Percentiles rank a stretch among this genome's conserved stretches.
phyloP scores from a whole-genome alignment of 1,284 basidiomycete species.

The Microbotryomycetes sp. region DNA sequence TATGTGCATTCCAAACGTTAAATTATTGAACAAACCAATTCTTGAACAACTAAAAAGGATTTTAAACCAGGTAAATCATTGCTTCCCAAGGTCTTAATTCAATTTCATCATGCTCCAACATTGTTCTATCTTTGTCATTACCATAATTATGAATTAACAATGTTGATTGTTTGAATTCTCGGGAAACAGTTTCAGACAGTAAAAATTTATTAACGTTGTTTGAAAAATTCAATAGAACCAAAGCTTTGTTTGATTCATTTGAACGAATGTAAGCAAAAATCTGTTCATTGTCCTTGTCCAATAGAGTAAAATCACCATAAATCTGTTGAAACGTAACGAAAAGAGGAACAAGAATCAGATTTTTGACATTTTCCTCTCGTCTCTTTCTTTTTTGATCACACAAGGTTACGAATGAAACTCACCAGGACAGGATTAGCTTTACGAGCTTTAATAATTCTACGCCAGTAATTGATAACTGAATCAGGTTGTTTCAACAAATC shows the following conservation, averaged over 20 bases:
- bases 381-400: not conserved
- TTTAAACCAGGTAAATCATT: not conserved
- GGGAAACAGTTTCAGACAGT: not conserved
- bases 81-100: not conserved
- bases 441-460: not conserved
- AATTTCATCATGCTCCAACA: not conserved
- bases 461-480: not conserved
- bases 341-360: no score
- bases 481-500: not conserved
- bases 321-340: no score
- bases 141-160: not conserved
- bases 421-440: not conserved
- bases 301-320: slow-evolving; percentile 54
- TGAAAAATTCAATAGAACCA: slow-evolving; percentile 53
- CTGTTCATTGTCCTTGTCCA: slow-evolving; percentile 48
- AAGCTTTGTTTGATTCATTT: slow-evolving; percentile 38
- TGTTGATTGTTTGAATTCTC: not conserved
- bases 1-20: no score
- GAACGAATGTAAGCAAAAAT: slow-evolving; percentile 55
- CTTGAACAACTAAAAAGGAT: no score
- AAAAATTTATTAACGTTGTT: slow-evolving; percentile 30
- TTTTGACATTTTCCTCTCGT: no score
- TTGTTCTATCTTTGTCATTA: not conserved
- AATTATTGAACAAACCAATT: no score
- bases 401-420: not conserved